Evolutionary conservation across 495 filamentous ascomycete species (phyloP).

Genomic region (Aspergillus haitiensis): DNA sequence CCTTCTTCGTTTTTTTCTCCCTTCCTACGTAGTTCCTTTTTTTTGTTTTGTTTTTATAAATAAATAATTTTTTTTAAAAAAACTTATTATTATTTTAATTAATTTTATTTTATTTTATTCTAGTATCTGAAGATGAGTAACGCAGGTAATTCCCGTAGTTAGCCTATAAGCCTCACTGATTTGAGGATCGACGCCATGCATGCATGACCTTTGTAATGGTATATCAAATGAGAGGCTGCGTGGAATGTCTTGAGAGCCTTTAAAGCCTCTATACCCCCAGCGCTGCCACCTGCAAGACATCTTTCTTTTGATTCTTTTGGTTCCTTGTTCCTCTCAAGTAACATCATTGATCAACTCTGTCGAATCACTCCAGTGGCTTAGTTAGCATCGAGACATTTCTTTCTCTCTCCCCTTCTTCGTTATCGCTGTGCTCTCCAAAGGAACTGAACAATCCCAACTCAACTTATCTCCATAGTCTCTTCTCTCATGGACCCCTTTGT

Average conservation of each 20-base stretch:
- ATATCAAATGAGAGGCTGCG: conserved; percentile 56
- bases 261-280: conserved; percentile 41
- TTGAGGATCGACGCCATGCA: conserved; percentile 46
- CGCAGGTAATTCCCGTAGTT: conserved; percentile 24
- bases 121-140: conserved; percentile 16
- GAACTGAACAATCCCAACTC: neutral
- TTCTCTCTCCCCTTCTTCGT: neutral
- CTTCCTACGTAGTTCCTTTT: neutral
- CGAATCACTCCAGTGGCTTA: neutral
- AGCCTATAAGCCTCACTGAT: conserved; percentile 28
- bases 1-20: conserved; percentile 18
- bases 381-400: neutral
- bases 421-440: neutral
- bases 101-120: too few species aligned
- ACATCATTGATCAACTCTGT: conserved; percentile 1
- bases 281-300: conserved; percentile 31
- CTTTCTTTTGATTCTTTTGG: conserved; percentile 29
- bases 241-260: conserved; percentile 40
- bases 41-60: too few species aligned
- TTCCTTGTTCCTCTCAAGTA: conserved; percentile 13
- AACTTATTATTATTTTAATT: too few species aligned
- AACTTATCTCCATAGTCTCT: neutral
- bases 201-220: conserved; percentile 53
- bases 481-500: neutral
- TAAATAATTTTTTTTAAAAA: too few species aligned